phyloP scores from a whole-genome alignment of 352 stramenopile species.

The Phytophthora multivora region DNA sequence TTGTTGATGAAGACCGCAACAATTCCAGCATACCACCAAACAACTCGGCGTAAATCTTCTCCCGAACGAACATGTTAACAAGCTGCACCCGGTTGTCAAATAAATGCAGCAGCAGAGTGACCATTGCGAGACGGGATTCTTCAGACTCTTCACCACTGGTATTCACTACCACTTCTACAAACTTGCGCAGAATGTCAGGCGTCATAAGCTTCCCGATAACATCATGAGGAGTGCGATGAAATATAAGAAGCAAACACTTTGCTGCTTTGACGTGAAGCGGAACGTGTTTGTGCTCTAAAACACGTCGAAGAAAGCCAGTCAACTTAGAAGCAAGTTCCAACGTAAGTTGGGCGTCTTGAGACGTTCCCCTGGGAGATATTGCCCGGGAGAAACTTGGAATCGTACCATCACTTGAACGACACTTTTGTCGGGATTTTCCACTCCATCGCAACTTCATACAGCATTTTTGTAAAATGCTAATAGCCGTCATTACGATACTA shows the following conservation, averaged over 20 bases:
- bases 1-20: conserved; percentile 46
- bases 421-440: conserved; percentile 15
- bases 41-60: conserved; percentile 63
- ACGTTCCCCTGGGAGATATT: conserved; percentile 19
- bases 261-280: conserved; percentile 65
- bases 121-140: conserved; percentile 69
- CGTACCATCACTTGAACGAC: conserved; percentile 2
- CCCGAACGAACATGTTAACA: conserved; percentile 58
- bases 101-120: conserved; percentile 66
- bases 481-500: conserved; percentile 63
- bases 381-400: conserved; percentile 2
- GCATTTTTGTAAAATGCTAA: conserved; percentile 77
- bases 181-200: conserved; percentile 53
- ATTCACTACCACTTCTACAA: conserved; percentile 59
- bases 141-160: conserved; percentile 58
- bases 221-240: conserved; percentile 50
- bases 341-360: conserved; percentile 35
- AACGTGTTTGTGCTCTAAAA: conserved; percentile 62
- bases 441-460: conserved; percentile 74
- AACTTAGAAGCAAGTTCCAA: conserved; percentile 51
- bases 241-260: conserved; percentile 71
- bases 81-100: conserved; percentile 63
- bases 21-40: conserved; percentile 58
- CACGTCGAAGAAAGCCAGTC: conserved; percentile 47
- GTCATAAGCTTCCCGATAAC: conserved; percentile 52